These are phyloP conservation scores for Sindora glabra DNA, from an alignment of 306 rosid species.

Conservation along the genomic window DNA sequence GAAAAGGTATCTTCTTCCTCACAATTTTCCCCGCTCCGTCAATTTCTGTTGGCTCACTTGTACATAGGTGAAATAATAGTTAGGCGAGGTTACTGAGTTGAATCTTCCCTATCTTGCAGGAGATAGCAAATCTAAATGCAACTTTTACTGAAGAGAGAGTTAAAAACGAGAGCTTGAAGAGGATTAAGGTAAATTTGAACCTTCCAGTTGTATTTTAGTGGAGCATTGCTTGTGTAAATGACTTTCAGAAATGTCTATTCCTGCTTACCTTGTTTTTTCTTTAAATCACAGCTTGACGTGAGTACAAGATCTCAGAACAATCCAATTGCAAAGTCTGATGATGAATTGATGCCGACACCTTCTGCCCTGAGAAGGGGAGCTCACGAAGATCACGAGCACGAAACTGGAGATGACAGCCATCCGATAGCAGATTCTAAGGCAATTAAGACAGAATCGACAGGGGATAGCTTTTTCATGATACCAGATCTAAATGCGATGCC, in stretches of 20 bases:
- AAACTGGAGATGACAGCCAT: conserved; percentile 9
- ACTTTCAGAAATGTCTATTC: neutral
- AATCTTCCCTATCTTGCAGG: conserved; percentile 34
- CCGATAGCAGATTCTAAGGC: conserved; percentile 28
- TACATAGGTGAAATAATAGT: no score
- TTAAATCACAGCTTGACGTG: conserved; percentile 61
- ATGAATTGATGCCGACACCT: no score
- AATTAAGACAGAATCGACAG: conserved; percentile 12
- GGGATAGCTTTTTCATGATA: conserved; percentile 36
- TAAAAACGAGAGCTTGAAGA: conserved; percentile 64
- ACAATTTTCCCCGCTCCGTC: neutral
- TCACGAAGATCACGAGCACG: conserved; percentile 1
- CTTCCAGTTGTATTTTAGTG: neutral
- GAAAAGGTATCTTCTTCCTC: conserved; percentile 34
- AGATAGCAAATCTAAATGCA: conserved; percentile 45
- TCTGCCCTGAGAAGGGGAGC: conserved; percentile 39
- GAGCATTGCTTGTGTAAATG: neutral
- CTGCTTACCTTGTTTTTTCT: neutral
- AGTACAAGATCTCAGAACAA: conserved; percentile 26
- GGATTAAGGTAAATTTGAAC: conserved; percentile 50
- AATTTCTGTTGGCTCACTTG: neutral
- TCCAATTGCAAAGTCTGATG: conserved; percentile 31
- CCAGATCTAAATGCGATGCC: conserved; percentile 85
- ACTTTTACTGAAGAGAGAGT: conserved; percentile 43
- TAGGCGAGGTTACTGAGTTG: neutral